Evolutionary conservation across 805 yeast species (phyloP).

Genomic region (Myxozyma sirexii): DNA sequence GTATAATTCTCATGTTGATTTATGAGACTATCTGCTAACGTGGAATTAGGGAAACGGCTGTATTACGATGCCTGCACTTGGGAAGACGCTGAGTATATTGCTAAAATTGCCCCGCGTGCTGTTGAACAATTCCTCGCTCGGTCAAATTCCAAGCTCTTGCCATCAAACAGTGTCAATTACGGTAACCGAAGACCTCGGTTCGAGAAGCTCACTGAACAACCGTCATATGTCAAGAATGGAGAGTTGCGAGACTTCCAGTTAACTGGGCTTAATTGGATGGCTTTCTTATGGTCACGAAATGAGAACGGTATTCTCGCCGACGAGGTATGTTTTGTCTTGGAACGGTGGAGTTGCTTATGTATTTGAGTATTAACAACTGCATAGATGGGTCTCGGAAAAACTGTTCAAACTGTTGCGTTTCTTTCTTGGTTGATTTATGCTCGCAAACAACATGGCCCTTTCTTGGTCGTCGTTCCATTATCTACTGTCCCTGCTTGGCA

Average conservation of each 20-base stretch:
- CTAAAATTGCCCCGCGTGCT: slow-evolving; percentile 76
- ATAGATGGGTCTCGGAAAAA: slow-evolving; percentile 93
- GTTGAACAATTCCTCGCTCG: slow-evolving; percentile 83
- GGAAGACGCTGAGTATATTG: slow-evolving; percentile 91
- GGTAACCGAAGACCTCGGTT: slow-evolving; percentile 77
- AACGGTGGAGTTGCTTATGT: too few species aligned
- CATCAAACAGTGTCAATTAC: slow-evolving; percentile 76
- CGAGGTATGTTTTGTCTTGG: slow-evolving; percentile 49
- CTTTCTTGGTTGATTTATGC: slow-evolving; percentile 94
- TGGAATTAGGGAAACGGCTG: slow-evolving; percentile 60
- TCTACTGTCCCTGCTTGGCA: slow-evolving; percentile 99
- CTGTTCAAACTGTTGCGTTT: slow-evolving; percentile 95
- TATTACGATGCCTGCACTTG: slow-evolving; percentile 96
- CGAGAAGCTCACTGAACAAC: slow-evolving; percentile 84
- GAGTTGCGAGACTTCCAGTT: slow-evolving; percentile 95
- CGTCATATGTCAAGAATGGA: slow-evolving; percentile 85
- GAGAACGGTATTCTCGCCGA: slow-evolving; percentile 98
- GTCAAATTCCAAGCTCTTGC: slow-evolving; percentile 79
- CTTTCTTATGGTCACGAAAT: slow-evolving; percentile 94
- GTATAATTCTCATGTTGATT: too few species aligned
- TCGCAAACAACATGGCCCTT: slow-evolving; percentile 97
- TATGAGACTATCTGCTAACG: too few species aligned
- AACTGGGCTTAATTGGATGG: slow-evolving; percentile 99
- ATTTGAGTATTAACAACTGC: too few species aligned
- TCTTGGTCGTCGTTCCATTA: slow-evolving; percentile 91